Evolutionary conservation across 2,329 filamentous ascomycete genomes (phyloP).

Genomic region (Sporothrix mexicana): DNA sequence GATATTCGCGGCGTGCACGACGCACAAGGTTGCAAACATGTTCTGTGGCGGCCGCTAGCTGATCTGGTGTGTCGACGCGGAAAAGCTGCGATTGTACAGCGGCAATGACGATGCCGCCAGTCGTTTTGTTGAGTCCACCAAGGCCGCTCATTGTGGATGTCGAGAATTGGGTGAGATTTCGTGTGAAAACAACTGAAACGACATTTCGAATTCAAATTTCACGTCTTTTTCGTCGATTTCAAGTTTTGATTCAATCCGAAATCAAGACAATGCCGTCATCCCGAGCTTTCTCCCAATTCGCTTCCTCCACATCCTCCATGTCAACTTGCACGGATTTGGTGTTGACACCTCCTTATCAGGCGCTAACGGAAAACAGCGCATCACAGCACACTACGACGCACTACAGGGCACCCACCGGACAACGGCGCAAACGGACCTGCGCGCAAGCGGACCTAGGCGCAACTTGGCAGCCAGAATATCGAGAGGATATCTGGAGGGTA

Average conservation of each 20-base stretch:
- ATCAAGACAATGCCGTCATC: background rate
- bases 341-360: conserved; percentile 28
- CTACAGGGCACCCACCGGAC: background rate
- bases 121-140: conserved; percentile 32
- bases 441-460: conserved; percentile 18
- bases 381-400: background rate
- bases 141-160: conserved; percentile 31
- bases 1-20: conserved; percentile 28
- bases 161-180: background rate
- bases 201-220: too few relatives aligned
- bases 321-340: conserved; percentile 14
- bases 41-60: conserved; percentile 14
- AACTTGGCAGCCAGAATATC: background rate
- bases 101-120: conserved; percentile 30
- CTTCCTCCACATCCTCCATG: background rate
- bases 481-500: background rate
- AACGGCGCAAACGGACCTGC: conserved; percentile 13
- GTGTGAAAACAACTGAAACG: too few relatives aligned
- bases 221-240: too few relatives aligned
- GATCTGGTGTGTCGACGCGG: conserved; percentile 25
- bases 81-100: conserved; percentile 32
- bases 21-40: conserved; percentile 31
- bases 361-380: conserved; percentile 28
- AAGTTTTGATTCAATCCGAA: too few relatives aligned
- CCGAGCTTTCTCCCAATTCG: background rate